Evolutionary conservation across 106 monocot genomes (phyloP), one percentile per base, ranked within the genome.

Genomic region (Narthecium ossifragum): DNA sequence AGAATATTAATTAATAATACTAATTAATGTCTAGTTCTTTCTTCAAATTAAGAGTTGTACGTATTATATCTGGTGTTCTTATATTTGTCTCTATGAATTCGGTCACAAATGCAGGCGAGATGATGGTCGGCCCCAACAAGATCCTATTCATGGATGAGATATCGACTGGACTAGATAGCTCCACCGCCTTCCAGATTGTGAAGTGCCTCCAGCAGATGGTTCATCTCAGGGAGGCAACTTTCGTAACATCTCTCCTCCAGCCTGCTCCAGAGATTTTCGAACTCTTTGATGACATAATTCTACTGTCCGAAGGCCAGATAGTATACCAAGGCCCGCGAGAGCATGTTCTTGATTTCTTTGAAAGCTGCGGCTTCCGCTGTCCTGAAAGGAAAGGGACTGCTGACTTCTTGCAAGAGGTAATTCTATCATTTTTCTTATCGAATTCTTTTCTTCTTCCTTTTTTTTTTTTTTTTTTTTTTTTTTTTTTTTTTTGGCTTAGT

Each of bases 321-420:
- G 43, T 43, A 1, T 43, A 43, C 18, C 43, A 43, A 18, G 43
- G 43, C 1, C 10, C 43, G 14, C 43, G 43, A 43, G 43, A 43
- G 43, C 18, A 11, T 43, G 43, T 43, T 13, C 43, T 43, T 43
- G 43, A 43, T 43, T 43, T 43, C 43, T 43, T 43, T 13, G 43
- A 43, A 18, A 17, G 43, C 43, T 43, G 43, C 18, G 43, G 43
- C 17, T 43, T 43, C 11, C 43, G 10, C 0, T 43, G 43, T 13
- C 43, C 43, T 2, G 43, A 43, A 18, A 43, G 43, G 18, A 43
- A 43, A 18, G 43, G 43, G 43, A 18, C 12, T 43, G 43, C 43
- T 43, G 43, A 43, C 43, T 43, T 43, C 43, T 43, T 43, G 43
- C 43, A 43, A 43, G 43, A 43, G 43, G 43, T 43, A 43, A 43